A percentile compares a stretch with the other conserved stretches of the same genome.
phyloP scores from a whole-genome alignment of 2,329 filamentous ascomycete genomes.

The Xylaria arbuscula region DNA sequence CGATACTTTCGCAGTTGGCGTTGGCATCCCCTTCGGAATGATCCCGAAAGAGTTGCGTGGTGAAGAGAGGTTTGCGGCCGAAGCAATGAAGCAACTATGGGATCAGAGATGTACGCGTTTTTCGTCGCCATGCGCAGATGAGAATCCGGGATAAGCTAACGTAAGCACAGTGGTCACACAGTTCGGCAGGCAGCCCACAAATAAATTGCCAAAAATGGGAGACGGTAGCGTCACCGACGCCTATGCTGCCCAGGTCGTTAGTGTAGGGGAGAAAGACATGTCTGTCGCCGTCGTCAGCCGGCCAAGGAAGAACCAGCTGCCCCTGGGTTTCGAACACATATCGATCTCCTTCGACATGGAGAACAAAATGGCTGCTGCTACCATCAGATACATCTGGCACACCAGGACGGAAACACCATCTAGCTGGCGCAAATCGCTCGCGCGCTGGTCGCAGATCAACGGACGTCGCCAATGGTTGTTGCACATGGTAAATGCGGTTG shows the following conservation, averaged over 20 bases:
- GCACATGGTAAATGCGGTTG: slow-evolving; percentile 28
- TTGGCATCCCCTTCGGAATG: slow-evolving; percentile 29
- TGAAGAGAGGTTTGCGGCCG: slow-evolving; percentile 34
- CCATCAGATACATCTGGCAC: slow-evolving; percentile 39
- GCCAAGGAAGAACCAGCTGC: slow-evolving; percentile 35
- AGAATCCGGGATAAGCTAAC: slow-evolving; percentile 16
- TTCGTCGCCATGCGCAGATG: neutral
- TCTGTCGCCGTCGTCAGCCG: slow-evolving; percentile 38
- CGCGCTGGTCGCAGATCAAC: slow-evolving; percentile 39
- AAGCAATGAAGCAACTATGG: slow-evolving; percentile 40
- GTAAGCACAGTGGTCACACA: slow-evolving; percentile 35
- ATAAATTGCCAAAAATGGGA: slow-evolving; percentile 32
- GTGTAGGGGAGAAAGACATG: slow-evolving; percentile 38
- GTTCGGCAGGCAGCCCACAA: slow-evolving; percentile 25
- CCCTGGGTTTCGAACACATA: slow-evolving; percentile 38
- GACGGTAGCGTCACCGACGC: slow-evolving; percentile 33
- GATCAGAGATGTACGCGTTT: slow-evolving; percentile 37
- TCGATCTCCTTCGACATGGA: slow-evolving; percentile 31
- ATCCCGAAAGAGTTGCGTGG: slow-evolving; percentile 25
- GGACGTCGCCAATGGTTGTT: slow-evolving; percentile 38
- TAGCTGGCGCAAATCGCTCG: slow-evolving; percentile 38
- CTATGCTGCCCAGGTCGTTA: slow-evolving; percentile 37
- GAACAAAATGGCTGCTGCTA: slow-evolving; percentile 33
- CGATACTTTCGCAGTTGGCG: slow-evolving; percentile 37
- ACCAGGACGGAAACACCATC: slow-evolving; percentile 30